These are phyloP conservation scores for Chlamydomonas reinhardtii DNA, from an alignment of 163 green algal genomes.

Conservation along the genomic window DNA sequence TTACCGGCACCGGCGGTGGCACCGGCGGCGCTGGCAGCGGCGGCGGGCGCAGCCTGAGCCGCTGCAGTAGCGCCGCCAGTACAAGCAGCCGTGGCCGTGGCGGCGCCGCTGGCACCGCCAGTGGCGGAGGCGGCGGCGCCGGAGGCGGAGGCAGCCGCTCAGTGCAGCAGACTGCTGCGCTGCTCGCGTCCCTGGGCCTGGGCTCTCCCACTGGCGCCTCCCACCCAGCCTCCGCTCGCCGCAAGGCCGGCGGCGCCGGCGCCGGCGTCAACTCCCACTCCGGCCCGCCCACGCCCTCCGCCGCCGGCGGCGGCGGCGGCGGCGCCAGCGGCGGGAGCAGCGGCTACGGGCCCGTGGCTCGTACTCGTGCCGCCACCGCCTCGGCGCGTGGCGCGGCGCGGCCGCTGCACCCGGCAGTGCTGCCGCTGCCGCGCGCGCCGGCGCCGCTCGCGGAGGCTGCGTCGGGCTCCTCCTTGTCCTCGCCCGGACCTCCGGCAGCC, in stretches of 20 bases:
- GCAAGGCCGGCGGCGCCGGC: not conserved
- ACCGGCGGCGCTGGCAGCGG: not conserved
- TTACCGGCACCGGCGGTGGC: not conserved
- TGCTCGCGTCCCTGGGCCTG: constrained; percentile 10
- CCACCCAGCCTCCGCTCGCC: not conserved
- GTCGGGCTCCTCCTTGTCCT: no score
- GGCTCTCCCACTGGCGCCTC: not conserved
- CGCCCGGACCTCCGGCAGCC: not conserved
- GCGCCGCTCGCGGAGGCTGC: no score
- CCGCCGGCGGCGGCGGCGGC: not conserved
- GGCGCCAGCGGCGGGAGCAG: not conserved
- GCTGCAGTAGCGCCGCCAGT: constrained; percentile 31
- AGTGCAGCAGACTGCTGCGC: not conserved
- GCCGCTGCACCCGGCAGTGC: constrained; percentile 35
- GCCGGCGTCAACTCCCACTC: not conserved
- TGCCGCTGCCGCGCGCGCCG: not conserved
- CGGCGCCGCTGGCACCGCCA: not conserved
- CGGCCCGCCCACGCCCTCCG: not conserved
- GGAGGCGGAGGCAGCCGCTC: not conserved
- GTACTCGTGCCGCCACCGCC: not conserved
- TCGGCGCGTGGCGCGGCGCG: not conserved
- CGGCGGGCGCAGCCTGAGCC: not conserved
- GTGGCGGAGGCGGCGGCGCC: not conserved
- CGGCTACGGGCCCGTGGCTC: not conserved
- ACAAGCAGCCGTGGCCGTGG: not conserved